Conservation (phyloP, 805 yeast species). For the Cyberlindnera americana region DNA sequence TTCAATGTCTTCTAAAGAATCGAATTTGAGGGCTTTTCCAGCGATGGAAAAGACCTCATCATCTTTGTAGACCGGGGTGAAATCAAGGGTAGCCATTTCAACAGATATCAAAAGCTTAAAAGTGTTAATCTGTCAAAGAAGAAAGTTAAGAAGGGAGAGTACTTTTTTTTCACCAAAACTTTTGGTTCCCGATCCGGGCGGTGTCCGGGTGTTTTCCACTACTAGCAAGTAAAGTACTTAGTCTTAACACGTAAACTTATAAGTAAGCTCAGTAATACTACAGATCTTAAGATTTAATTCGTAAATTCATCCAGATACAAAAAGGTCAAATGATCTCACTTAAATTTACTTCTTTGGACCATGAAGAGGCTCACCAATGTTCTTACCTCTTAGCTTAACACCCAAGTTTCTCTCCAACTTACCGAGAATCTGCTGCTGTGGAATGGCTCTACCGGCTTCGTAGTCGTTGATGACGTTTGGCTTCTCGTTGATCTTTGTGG, state of each 20-base stretch:
- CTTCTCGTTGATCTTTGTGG: conserved; percentile 93
- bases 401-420: conserved; percentile 94
- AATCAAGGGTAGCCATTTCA: conserved; percentile 39
- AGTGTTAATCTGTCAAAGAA: too few relatives aligned
- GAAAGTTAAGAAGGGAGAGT: too few relatives aligned
- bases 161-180: too few relatives aligned
- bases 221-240: not conserved
- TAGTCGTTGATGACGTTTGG: conserved; percentile 94
- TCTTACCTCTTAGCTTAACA: conserved; percentile 92
- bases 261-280: too few relatives aligned
- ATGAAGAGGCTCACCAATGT: conserved; percentile 82
- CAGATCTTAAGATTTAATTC: not conserved
- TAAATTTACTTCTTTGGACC: conserved; percentile 37
- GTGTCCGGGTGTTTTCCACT: not conserved
- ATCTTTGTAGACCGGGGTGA: conserved; percentile 39
- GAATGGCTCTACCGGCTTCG: conserved; percentile 94
- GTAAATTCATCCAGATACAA: too few relatives aligned
- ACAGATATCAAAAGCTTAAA: too few relatives aligned
- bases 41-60: conserved; percentile 58
- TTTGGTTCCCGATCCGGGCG: too few relatives aligned
- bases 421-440: conserved; percentile 90
- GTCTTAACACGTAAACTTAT: too few relatives aligned
- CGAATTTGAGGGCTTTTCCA: conserved; percentile 73
- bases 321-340: too few relatives aligned
- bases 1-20: conserved; percentile 66